These are phyloP conservation scores for Inosperma sp. DNA, from an alignment of 768 basidiomycete species.

Conservation along the genomic window DNA sequence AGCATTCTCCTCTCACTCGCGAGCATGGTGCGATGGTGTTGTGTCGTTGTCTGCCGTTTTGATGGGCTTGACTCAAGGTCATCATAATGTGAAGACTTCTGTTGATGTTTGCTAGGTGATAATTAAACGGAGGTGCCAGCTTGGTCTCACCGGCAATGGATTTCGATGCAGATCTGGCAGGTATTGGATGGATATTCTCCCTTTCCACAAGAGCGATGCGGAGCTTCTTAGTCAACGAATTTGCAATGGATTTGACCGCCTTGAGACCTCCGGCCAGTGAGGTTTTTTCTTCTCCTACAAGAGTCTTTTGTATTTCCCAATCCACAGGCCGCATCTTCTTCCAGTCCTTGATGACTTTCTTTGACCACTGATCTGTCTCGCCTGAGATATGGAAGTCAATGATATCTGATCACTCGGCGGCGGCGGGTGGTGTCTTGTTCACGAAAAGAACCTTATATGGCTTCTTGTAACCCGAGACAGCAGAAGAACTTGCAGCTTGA, in stretches of 20 bases:
- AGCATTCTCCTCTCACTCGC: slow-evolving; percentile 53
- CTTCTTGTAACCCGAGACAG: slow-evolving; percentile 38
- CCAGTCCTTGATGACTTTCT: slow-evolving; percentile 82
- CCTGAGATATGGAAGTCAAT: slow-evolving; percentile 87
- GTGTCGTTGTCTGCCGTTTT: slow-evolving; percentile 48
- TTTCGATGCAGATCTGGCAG: slow-evolving; percentile 25
- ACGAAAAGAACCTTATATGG: slow-evolving; percentile 82
- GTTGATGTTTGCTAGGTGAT: slow-evolving; percentile 68
- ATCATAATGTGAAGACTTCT: slow-evolving; percentile 58
- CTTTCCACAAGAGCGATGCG: slow-evolving; percentile 35
- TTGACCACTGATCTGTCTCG: slow-evolving; percentile 81
- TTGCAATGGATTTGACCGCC: slow-evolving; percentile 44
- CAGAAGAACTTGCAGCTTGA: slow-evolving; percentile 44
- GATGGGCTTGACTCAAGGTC: slow-evolving; percentile 70
- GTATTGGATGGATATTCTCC: slow-evolving; percentile 41
- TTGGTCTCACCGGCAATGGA: slow-evolving; percentile 25
- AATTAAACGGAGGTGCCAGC: slow-evolving; percentile 37
- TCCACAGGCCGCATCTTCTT: slow-evolving; percentile 78
- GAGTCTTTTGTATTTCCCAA: slow-evolving; percentile 84
- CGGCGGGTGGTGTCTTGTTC: slow-evolving; percentile 80
- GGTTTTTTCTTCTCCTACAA: slow-evolving; percentile 49
- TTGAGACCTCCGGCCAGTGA: slow-evolving; percentile 45
- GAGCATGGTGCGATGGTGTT: slow-evolving; percentile 32
- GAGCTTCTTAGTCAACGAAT: slow-evolving; percentile 17
- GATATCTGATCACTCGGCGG: slow-evolving; percentile 84